phyloP scores from a whole-genome alignment of 306 rosid species.

The Cercis canadensis region DNA sequence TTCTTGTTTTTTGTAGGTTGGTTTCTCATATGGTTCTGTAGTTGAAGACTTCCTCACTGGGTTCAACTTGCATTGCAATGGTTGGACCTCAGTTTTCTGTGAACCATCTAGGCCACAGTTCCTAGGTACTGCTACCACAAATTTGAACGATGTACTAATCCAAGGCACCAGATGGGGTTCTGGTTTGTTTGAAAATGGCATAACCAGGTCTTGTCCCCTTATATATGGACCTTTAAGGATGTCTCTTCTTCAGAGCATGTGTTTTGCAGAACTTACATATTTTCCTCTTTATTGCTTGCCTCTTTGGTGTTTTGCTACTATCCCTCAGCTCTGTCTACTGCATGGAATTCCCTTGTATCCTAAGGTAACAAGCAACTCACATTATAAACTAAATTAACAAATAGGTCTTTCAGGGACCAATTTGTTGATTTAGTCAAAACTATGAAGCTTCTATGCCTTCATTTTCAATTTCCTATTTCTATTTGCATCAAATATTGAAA shows the following conservation, averaged over 20 bases:
- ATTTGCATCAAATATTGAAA: constrained; percentile 14
- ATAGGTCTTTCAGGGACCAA: too few relatives aligned
- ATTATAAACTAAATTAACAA: too few relatives aligned
- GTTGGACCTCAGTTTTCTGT: constrained; percentile 71
- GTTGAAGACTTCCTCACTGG: constrained; percentile 71
- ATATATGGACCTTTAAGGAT: constrained; percentile 48
- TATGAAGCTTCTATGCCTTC: background rate
- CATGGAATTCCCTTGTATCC: constrained; percentile 66
- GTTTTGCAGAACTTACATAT: constrained; percentile 50
- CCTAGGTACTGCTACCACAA: constrained; percentile 60
- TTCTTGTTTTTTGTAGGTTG: constrained; percentile 50
- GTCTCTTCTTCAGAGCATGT: constrained; percentile 55
- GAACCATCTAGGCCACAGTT: constrained; percentile 68
- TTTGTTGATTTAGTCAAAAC: too few relatives aligned
- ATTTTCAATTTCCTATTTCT: background rate
- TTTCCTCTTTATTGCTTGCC: constrained; percentile 54
- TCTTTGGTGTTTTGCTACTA: constrained; percentile 61
- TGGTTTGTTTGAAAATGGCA: constrained; percentile 62
- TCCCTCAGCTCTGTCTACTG: constrained; percentile 70
- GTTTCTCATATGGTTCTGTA: constrained; percentile 61
- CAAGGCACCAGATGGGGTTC: constrained; percentile 71
- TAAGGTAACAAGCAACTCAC: constrained; percentile 49
- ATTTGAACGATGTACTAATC: constrained; percentile 59
- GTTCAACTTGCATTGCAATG: constrained; percentile 58
- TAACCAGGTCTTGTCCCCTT: constrained; percentile 67